Evolutionary conservation across 225 moss, liverwort and hornwort species (phyloP).

Genomic region (Physcomitrellopsis africana): DNA sequence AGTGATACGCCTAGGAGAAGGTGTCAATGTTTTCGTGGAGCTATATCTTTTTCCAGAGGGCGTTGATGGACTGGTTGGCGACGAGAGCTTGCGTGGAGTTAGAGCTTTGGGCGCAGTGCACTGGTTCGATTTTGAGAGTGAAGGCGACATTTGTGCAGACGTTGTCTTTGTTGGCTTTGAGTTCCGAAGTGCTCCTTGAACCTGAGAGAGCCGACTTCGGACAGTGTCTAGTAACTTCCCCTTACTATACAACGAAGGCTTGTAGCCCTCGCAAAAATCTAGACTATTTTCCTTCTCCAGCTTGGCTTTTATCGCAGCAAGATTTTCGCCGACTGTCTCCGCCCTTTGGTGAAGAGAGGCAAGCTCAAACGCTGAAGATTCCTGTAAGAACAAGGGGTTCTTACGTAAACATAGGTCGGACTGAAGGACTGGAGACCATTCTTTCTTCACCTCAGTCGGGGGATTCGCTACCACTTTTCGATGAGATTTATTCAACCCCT

Average conservation of each 20-base stretch:
- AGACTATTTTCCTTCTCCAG: conserved; percentile 31
- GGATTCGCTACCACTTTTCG: conserved; percentile 27
- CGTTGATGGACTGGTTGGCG: conserved; percentile 20
- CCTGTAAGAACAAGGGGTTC: conserved; percentile 47
- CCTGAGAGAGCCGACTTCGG: conserved; percentile 47
- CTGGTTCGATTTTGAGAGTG: conserved; percentile 12
- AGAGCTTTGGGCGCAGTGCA: not conserved
- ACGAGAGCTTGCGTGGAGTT: not conserved
- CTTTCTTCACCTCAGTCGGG: conserved; percentile 15
- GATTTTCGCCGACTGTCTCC: conserved; percentile 41
- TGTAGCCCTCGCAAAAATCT: conserved; percentile 11
- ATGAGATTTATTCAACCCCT: conserved; percentile 40
- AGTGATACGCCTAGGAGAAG: conserved; percentile 20
- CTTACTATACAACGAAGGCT: conserved; percentile 39
- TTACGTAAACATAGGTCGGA: conserved; percentile 46
- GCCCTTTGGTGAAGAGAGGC: conserved; percentile 43
- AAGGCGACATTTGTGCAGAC: conserved; percentile 18
- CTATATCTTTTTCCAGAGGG: conserved; percentile 28
- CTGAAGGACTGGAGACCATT: conserved; percentile 9
- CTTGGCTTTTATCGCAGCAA: conserved; percentile 44
- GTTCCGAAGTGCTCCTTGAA: conserved; percentile 37
- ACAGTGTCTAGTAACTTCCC: conserved; percentile 50
- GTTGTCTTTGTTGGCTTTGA: conserved; percentile 35
- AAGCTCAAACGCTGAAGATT: conserved; percentile 43
- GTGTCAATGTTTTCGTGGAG: not conserved